phyloP scores from a whole-genome alignment of 805 yeast species.

The Scheffersomyces coipomensis region DNA sequence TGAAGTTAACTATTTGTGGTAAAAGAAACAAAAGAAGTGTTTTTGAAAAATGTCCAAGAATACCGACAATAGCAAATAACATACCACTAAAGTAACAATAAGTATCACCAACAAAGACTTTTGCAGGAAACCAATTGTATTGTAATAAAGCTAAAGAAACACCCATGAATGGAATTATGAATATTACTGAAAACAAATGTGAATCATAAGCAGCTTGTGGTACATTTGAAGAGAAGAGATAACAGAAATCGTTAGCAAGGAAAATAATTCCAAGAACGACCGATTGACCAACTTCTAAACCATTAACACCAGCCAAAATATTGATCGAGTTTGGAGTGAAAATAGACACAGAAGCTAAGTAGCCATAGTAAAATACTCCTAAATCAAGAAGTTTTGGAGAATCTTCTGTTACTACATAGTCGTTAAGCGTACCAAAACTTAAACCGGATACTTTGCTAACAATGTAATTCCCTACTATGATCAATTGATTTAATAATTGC shows the following conservation, averaged over 20 bases:
- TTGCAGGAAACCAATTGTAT: slow-evolving; percentile 88
- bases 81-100: slow-evolving; percentile 97
- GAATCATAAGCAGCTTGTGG: slow-evolving; percentile 64
- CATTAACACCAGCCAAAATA: slow-evolving; percentile 94
- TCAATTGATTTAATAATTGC: slow-evolving; percentile 15
- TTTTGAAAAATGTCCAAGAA: slow-evolving; percentile 93
- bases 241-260: slow-evolving; percentile 73
- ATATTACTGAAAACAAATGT: slow-evolving; percentile 76
- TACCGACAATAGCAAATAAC: slow-evolving; percentile 97
- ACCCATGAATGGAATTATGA: slow-evolving; percentile 84
- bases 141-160: slow-evolving; percentile 73
- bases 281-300: slow-evolving; percentile 94
- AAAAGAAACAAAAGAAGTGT: slow-evolving; percentile 81
- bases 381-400: slow-evolving; percentile 62
- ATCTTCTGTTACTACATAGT: slow-evolving; percentile 34
- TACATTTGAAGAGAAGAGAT: slow-evolving; percentile 46
- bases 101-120: slow-evolving; percentile 96
- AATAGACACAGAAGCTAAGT: slow-evolving; percentile 89
- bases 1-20: slow-evolving; percentile 88
- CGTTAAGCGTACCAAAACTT: slow-evolving; percentile 35
- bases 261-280: slow-evolving; percentile 71
- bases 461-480: slow-evolving; percentile 27
- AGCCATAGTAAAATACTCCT: slow-evolving; percentile 75
- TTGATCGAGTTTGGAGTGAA: slow-evolving; percentile 96
- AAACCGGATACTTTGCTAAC: slow-evolving; percentile 35